Evolutionary conservation across 2,329 filamentous ascomycete species (phyloP).

Genomic region (Pseudogymnoascus sp.): DNA sequence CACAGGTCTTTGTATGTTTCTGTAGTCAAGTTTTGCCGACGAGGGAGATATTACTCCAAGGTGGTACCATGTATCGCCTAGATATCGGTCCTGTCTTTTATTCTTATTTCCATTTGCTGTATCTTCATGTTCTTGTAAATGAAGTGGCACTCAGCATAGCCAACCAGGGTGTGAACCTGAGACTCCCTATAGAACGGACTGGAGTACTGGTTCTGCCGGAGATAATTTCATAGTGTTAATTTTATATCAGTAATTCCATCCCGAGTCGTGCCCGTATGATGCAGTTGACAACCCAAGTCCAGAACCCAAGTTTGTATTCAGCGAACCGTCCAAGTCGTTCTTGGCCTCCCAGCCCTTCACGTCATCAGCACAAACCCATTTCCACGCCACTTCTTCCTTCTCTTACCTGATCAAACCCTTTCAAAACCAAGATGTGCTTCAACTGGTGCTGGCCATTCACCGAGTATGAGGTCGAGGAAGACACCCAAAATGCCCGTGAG

Average conservation of each 20-base stretch:
- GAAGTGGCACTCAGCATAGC: neutral
- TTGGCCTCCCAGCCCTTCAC: neutral
- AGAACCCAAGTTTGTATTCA: neutral
- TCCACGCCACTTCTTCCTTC: neutral
- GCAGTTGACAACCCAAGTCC: neutral
- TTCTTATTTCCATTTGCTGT: neutral
- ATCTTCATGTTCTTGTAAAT: neutral
- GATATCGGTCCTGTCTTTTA: neutral
- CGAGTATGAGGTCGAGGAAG: neutral
- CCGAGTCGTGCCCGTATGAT: neutral
- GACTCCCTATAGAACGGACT: neutral
- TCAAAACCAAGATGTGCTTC: neutral
- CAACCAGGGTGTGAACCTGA: neutral
- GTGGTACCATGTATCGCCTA: neutral
- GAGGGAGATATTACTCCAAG: neutral
- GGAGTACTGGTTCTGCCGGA: too few species aligned
- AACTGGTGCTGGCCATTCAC: constrained; percentile 6
- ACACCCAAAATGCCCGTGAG: neutral
- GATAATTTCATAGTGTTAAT: neutral
- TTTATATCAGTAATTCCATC: neutral
- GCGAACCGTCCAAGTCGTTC: neutral
- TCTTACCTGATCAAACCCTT: neutral
- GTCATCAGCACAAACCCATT: neutral
- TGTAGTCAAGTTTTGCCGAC: neutral
- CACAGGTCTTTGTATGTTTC: neutral